phyloP scores from a whole-genome alignment of 352 stramenopile species.

The Pythium insidiosum region DNA sequence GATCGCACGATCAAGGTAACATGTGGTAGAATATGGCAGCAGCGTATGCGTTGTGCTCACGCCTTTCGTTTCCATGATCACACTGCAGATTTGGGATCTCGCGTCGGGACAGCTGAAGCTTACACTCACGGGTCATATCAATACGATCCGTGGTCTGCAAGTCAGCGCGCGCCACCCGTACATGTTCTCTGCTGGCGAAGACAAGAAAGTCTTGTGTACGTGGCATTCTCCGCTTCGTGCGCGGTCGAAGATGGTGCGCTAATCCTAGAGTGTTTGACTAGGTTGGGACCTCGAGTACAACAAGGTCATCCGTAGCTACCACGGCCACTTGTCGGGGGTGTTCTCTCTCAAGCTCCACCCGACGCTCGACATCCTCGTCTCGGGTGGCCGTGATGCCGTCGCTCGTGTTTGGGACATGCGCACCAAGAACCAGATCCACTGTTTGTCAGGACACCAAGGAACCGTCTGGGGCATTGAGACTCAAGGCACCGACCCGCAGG shows the following conservation, averaged over 20 bases:
- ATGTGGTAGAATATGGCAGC: no score
- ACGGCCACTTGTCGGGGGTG: constrained; percentile 98
- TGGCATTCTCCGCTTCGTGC: not conserved
- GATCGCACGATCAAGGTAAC: constrained; percentile 97
- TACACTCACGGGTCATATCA: constrained; percentile 98
- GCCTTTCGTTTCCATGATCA: no score
- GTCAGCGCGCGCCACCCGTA: constrained; percentile 96
- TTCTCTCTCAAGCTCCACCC: constrained; percentile 97
- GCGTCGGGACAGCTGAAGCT: constrained; percentile 96
- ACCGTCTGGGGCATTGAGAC: constrained; percentile 94
- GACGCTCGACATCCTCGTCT: constrained; percentile 97
- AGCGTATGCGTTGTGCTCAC: no score
- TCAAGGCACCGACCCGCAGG: constrained; percentile 95
- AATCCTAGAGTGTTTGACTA: constrained; percentile 3
- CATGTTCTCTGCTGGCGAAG: constrained; percentile 97
- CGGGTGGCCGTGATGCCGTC: constrained; percentile 90
- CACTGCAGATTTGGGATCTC: constrained; percentile 91
- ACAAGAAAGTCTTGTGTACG: constrained; percentile 97
- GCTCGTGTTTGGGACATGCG: constrained; percentile 98
- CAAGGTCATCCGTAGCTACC: constrained; percentile 99
- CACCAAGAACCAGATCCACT: constrained; percentile 97
- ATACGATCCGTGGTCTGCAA: constrained; percentile 94
- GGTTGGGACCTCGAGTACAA: constrained; percentile 99
- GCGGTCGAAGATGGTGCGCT: not conserved
- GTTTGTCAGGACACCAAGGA: constrained; percentile 95